Conservation (phyloP, 2,329 filamentous ascomycete species). For the Sclerotinia glacialis region DNA sequence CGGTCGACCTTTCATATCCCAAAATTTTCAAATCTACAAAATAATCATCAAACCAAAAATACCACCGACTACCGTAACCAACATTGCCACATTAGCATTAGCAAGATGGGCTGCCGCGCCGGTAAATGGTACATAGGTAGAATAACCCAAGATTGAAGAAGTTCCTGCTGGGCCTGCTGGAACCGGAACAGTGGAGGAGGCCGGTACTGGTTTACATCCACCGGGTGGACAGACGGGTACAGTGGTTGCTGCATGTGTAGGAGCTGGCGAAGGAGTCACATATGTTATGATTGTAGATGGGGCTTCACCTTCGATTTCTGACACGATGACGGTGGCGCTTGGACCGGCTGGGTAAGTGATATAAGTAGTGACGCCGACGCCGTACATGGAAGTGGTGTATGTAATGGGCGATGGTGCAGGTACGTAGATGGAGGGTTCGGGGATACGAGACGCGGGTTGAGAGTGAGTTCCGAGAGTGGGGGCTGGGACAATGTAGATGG, state of each 20-base stretch:
- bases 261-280: neutral
- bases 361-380: conserved; percentile 2
- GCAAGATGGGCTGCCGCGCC: neutral
- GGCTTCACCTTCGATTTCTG: neutral
- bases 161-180: conserved; percentile 8
- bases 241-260: neutral
- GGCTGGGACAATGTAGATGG: conserved; percentile 10
- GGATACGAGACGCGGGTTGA: neutral
- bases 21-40: neutral
- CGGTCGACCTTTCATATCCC: too few relatives aligned
- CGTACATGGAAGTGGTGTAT: neutral
- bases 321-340: neutral
- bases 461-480: conserved; percentile 14
- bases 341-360: conserved; percentile 15
- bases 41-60: conserved; percentile 10
- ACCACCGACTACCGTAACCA: neutral
- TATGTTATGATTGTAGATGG: conserved; percentile 15
- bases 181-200: neutral
- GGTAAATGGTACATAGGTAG: conserved; percentile 18
- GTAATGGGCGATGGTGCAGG: conserved; percentile 12
- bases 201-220: neutral
- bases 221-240: neutral
- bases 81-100: neutral
- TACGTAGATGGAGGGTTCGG: conserved; percentile 18
- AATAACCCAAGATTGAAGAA: conserved; percentile 8